Conservation (phyloP, 2,329 filamentous ascomycete species). For the Epichloe aotearoae region DNA sequence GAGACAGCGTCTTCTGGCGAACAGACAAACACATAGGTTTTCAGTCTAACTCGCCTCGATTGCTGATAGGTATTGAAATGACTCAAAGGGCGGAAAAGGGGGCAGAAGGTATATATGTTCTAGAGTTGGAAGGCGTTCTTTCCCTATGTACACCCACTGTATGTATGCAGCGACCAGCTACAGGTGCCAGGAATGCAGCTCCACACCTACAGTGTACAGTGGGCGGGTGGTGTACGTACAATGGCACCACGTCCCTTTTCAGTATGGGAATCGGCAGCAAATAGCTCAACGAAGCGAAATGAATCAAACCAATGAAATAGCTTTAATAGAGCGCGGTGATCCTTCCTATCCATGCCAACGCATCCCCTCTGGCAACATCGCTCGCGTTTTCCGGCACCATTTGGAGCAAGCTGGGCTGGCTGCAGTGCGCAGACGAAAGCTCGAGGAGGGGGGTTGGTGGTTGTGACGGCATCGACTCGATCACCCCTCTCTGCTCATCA, state of each 20-base stretch:
- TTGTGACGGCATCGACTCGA: background rate
- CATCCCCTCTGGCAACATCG: background rate
- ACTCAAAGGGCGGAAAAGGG: background rate
- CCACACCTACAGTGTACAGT: too few species aligned
- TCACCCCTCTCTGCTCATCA: background rate
- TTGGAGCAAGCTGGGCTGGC: constrained; percentile 10
- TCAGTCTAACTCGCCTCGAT: too few species aligned
- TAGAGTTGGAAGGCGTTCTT: background rate
- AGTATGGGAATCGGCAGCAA: too few species aligned
- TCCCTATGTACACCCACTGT: too few species aligned
- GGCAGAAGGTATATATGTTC: background rate
- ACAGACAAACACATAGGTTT: too few species aligned
- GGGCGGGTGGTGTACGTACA: too few species aligned
- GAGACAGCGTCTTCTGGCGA: constrained; percentile 26
- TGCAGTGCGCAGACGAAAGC: constrained; percentile 12
- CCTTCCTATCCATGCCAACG: background rate
- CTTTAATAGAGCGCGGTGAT: background rate
- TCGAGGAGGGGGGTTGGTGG: background rate
- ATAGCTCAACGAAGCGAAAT: background rate
- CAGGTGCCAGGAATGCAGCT: too few species aligned
- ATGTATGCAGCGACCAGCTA: too few species aligned
- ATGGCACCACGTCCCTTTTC: too few species aligned
- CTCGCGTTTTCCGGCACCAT: background rate
- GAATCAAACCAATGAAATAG: background rate
- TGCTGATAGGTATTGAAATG: background rate